Conservation (phyloP, 1,284 basidiomycete species). For the Moniliophthora roreri region DNA sequence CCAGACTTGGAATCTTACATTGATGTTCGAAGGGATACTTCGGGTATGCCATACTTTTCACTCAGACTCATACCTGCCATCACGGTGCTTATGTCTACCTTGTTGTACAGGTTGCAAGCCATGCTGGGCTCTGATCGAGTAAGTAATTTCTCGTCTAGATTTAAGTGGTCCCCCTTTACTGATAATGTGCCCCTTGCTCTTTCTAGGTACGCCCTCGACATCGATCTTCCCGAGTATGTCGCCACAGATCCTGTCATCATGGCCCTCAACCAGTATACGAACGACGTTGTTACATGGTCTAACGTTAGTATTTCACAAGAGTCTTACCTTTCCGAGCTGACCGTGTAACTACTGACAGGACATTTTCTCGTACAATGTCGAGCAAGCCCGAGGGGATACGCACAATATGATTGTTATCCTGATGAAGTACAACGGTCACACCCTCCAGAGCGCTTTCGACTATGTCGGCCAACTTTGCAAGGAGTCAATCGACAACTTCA, state of each 20-base stretch:
- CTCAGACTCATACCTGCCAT: conserved; percentile 8
- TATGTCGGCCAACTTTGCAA: conserved; percentile 52
- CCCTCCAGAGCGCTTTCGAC: conserved; percentile 52
- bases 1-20: conserved; percentile 62
- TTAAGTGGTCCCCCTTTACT: neutral
- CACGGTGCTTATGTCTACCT: neutral
- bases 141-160: neutral
- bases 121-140: conserved; percentile 58
- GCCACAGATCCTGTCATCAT: conserved; percentile 50
- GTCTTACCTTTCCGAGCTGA: neutral
- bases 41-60: conserved; percentile 28
- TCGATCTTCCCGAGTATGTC: conserved; percentile 57
- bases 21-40: conserved; percentile 55
- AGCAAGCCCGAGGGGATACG: conserved; percentile 55
- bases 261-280: conserved; percentile 51
- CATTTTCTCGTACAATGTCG: conserved; percentile 63
- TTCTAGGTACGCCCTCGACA: conserved; percentile 38
- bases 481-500: conserved; percentile 46
- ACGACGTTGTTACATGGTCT: conserved; percentile 61
- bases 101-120: conserved; percentile 50
- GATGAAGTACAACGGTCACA: conserved; percentile 49
- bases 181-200: neutral
- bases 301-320: conserved; percentile 41
- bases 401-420: conserved; percentile 62
- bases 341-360: conserved; percentile 35